phyloP scores from a whole-genome alignment of 805 yeast genomes.

The Spathaspora hagerdaliae region DNA sequence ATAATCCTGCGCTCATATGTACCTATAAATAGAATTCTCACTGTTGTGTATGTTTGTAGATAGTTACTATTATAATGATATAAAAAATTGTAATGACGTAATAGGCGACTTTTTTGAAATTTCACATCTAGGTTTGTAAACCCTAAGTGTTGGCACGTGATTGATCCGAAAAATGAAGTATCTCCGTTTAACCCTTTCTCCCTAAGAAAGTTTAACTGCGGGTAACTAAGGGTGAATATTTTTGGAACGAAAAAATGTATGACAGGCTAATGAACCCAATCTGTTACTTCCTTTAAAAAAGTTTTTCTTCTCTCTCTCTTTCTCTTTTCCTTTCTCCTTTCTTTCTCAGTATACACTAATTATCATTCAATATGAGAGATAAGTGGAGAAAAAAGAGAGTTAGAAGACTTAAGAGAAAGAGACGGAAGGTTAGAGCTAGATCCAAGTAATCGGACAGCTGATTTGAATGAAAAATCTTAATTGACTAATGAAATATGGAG shows the following conservation, averaged over 20 bases:
- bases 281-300: background rate
- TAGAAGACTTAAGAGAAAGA: constrained; percentile 99
- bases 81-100: too few species aligned
- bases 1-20: constrained; percentile 1
- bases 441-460: constrained; percentile 76
- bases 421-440: constrained; percentile 99
- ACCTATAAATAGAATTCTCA: background rate
- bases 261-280: too few species aligned
- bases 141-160: constrained; percentile 1
- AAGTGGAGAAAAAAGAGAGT: constrained; percentile 99
- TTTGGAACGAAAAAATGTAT: background rate
- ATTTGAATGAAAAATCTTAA: constrained; percentile 2
- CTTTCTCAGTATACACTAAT: constrained; percentile 21
- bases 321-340: constrained; percentile 1
- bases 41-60: background rate
- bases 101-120: too few species aligned
- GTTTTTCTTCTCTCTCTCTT: background rate
- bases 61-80: too few species aligned
- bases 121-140: background rate
- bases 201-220: background rate
- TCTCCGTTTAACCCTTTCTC: background rate
- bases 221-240: background rate
- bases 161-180: background rate
- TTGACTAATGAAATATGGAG: background rate
- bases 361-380: constrained; percentile 69